phyloP scores from a whole-genome alignment of 2,329 filamentous ascomycete genomes.

The Atkinsonella hypoxylon region DNA sequence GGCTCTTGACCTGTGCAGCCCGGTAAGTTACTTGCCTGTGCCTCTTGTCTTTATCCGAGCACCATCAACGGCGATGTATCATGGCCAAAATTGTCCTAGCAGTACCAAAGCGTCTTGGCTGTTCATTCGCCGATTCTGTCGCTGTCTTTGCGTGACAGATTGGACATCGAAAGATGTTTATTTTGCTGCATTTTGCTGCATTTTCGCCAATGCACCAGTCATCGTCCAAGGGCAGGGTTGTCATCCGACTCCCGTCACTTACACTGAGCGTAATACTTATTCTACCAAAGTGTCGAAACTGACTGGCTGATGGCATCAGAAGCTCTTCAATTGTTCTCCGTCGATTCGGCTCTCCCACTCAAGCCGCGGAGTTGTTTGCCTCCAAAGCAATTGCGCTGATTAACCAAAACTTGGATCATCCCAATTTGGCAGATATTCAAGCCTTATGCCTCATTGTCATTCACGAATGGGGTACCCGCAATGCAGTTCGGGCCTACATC shows the following conservation, averaged over 20 bases:
- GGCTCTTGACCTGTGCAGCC: constrained; percentile 44
- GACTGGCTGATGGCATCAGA: constrained; percentile 19
- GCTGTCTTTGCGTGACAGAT: too few species aligned
- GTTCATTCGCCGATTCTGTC: too few species aligned
- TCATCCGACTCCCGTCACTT: background rate
- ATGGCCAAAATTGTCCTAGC: too few species aligned
- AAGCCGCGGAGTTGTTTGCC: constrained; percentile 47
- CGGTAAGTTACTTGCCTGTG: constrained; percentile 31
- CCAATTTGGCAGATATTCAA: constrained; percentile 48
- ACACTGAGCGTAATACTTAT: background rate
- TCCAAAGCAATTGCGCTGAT: constrained; percentile 44
- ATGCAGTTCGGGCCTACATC: constrained; percentile 50
- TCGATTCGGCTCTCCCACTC: constrained; percentile 43
- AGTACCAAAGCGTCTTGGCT: too few species aligned
- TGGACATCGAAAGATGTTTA: too few species aligned
- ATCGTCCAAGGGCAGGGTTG: background rate
- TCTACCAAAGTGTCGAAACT: background rate
- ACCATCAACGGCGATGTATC: too few species aligned
- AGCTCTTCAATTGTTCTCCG: constrained; percentile 45
- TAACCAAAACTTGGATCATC: constrained; percentile 46
- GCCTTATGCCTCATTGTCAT: constrained; percentile 48
- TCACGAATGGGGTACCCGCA: constrained; percentile 50
- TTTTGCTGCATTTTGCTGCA: too few species aligned
- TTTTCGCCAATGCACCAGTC: too few species aligned
- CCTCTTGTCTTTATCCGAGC: background rate